Evolutionary conservation across 306 rosid species (phyloP), one percentile per base, ranked within the genome.

Genomic region (Purshia tridentata): DNA sequence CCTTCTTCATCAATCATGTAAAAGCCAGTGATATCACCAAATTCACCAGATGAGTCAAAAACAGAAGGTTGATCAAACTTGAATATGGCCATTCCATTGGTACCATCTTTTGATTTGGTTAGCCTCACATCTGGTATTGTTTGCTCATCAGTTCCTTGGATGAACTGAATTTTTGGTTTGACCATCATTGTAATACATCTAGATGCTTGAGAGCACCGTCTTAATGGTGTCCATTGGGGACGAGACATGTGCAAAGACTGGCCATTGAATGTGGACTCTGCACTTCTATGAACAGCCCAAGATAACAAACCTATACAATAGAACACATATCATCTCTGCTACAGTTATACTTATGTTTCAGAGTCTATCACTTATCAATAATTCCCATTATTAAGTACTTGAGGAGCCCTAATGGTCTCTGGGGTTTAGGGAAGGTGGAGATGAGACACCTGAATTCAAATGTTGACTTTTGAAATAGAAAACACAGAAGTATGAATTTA

Each of bases 1-100:
- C 99, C 99, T 84, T 95, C 99, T 76, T 95, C 99, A 47, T 95
- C 99, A 69, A 95, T 92, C 99, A 95, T 90, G 89, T 77, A 95
- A 47, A 95, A 88, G 9, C 99, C 99, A 6, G 98, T 95, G 41
- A 95, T 95, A 39, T 95, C 99, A 9, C 99, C 99, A 23, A 95
- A 90, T 81, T 95, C 99, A 50, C 91, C 88, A 2, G 99, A 95
- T 18, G 99, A 86, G 76, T 95, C 99, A 20, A 95, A 95, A 66
- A 95, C 98, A 4, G 98, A 95, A 18, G 99, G 99, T 62, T 95
- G 87, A 8, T 92, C 97, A 79, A 95, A 95, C 81, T 11, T 87
- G 87, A 95, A 95, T 57, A 90, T 84, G 11, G 99, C 99, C 93
- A 92, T 66, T 22, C 99, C 99, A 72, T 90, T 95, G 14, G 98